Base-by-base conservation (phyloP, 768 basidiomycete genomes). In the Cyclocybe cylindracea region DNA sequence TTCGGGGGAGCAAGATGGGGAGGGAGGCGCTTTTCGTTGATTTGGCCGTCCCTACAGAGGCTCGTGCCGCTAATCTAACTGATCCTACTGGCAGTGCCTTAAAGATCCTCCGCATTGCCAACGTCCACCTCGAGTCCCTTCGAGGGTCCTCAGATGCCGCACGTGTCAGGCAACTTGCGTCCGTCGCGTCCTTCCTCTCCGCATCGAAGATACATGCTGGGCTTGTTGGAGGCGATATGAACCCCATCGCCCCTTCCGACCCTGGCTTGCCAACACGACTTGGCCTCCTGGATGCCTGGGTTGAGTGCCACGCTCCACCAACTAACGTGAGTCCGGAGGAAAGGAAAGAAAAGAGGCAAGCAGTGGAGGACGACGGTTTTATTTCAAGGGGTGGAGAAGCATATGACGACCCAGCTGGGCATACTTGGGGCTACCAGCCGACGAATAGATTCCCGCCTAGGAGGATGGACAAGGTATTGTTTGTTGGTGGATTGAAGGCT, bases 341-440 rank as follows among this genome's bases (percentile, higher is more conserved):
- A 48, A 44, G 35, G 29, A 35, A 13, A 39, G 37, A 32, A 35
- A 34, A 39, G 40, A 50, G 14, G 38, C n/a, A 24, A 24, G 24
- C 24, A 5, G 24, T 24, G 24, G 3, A 24, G 24, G 24, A 24
- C 24, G 24, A 24, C 24, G 24, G 24, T 5, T 24, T 24, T 24
- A 24, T 24, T 24, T 32, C 24, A 13, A 41, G 10, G 10, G 34
- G 24, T 10, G 24, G 52, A 34, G 44, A 51, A 18, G 43, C 36
- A 19, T 40, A 49, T 18, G 24, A 24, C 31, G 46, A 48, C 10
- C 34, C 24, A 8, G 10, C 31, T 16, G 53, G 50, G 3, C 44
- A 57, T 45, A 60, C 59, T 1, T 60, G 59, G 59, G 59, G 59
- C 1, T 55, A 57, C 39, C 59, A 60, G 36, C 59, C 59, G 7